A percentile compares a stretch with the other conserved stretches of the same genome.
These are phyloP conservation scores for Rhododendron ovatum DNA, from an alignment of 148 eudicot species.

Conservation along the genomic window DNA sequence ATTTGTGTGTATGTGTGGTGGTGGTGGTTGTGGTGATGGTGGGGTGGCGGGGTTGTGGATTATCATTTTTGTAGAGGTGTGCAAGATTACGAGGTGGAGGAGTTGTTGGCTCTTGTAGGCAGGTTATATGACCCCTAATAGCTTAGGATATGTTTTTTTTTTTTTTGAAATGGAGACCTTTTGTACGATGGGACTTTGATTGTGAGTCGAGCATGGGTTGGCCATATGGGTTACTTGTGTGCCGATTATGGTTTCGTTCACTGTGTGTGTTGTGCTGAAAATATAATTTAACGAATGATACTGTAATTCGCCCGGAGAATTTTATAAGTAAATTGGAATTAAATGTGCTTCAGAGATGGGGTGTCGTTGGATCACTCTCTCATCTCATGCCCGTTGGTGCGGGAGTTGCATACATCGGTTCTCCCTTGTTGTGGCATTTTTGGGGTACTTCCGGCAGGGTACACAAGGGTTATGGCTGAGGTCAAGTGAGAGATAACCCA, in stretches of 20 bases:
- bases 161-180: neutral
- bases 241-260: neutral
- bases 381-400: neutral
- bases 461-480: neutral
- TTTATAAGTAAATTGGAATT: neutral
- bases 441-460: neutral
- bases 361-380: neutral
- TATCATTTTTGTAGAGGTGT: neutral
- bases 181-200: neutral
- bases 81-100: neutral
- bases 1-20: neutral
- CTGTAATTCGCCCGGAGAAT: neutral
- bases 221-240: neutral
- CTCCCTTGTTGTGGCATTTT: neutral
- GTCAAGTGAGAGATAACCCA: neutral
- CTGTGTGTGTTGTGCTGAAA: neutral
- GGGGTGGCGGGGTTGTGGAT: neutral
- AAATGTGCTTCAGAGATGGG: neutral
- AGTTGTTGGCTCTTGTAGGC: neutral
- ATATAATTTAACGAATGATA: neutral
- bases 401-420: neutral
- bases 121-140: neutral
- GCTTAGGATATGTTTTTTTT: neutral
- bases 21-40: neutral
- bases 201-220: neutral